phyloP scores from a whole-genome alignment of 768 basidiomycete genomes.

The Phlebiopsis flavidoalba region DNA sequence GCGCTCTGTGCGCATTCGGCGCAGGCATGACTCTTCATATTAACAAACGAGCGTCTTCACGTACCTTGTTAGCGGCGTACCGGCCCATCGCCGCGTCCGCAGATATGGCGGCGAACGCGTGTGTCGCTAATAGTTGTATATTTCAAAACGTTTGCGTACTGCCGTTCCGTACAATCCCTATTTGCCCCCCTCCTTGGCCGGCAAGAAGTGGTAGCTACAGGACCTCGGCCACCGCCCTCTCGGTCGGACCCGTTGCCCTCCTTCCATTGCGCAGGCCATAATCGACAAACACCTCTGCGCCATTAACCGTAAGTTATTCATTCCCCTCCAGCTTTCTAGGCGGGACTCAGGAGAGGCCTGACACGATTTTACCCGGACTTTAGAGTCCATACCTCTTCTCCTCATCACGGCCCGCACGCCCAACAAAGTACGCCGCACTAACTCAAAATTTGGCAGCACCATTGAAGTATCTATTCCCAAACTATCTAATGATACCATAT shows the following conservation, averaged over 20 bases:
- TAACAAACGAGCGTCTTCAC: slow-evolving; percentile 66
- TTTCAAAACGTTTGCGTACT: no score
- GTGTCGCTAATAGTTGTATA: no score
- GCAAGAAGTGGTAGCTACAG: no score
- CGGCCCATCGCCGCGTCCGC: slow-evolving; percentile 54
- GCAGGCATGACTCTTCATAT: slow-evolving; percentile 58
- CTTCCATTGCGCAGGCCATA: slow-evolving; percentile 36
- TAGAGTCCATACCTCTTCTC: slow-evolving; percentile 47
- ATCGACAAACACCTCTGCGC: slow-evolving; percentile 33
- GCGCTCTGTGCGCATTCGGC: slow-evolving; percentile 43
- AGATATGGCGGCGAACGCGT: slow-evolving; percentile 60
- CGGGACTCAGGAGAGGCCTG: no score
- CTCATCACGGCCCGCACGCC: slow-evolving; percentile 38
- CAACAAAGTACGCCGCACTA: no score
- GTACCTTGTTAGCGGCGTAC: slow-evolving; percentile 47
- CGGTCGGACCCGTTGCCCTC: slow-evolving; percentile 34
- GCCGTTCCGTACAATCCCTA: no score
- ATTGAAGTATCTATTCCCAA: not conserved
- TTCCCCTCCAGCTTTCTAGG: not conserved
- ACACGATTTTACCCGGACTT: not conserved
- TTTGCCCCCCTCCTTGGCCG: no score
- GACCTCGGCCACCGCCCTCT: no score
- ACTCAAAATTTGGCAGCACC: slow-evolving; percentile 21
- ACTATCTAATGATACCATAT: not conserved
- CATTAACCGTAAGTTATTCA: slow-evolving; percentile 29